phyloP scores from a whole-genome alignment of 208 protist genomes.

The Perkinsela sp. region DNA sequence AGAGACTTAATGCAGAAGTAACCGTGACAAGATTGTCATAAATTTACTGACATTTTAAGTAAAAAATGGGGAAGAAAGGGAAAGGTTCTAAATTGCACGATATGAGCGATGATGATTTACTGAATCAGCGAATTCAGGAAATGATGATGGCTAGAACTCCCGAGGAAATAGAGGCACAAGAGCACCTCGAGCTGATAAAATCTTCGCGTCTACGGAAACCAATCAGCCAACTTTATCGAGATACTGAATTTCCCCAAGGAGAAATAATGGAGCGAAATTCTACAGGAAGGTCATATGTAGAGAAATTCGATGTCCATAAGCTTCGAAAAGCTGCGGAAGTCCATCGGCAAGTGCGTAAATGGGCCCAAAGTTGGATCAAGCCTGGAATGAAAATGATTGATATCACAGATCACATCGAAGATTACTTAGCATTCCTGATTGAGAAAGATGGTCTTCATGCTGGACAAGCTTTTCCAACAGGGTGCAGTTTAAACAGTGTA shows the following conservation, averaged over 20 bases:
- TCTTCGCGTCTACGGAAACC: neutral
- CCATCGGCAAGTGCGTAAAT: conserved; percentile 66
- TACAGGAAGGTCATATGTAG: neutral
- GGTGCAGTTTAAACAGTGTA: conserved; percentile 78
- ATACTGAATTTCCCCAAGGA: neutral
- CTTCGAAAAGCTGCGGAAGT: conserved; percentile 57
- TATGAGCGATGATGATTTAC: no score
- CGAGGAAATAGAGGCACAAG: neutral
- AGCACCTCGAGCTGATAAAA: neutral
- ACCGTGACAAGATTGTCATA: no score
- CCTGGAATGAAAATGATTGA: conserved; percentile 66
- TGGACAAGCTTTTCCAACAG: conserved; percentile 69
- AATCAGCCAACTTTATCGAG: neutral
- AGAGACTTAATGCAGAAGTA: no score
- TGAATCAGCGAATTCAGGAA: no score
- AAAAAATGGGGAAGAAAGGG: no score
- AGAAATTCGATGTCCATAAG: conserved; percentile 28
- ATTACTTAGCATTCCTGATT: conserved; percentile 42
- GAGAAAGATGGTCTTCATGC: conserved; percentile 50
- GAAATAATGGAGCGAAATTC: neutral
- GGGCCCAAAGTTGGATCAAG: conserved; percentile 53
- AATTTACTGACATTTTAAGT: no score
- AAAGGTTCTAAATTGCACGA: no score
- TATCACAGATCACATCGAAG: conserved; percentile 72
- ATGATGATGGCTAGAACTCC: no score